These are phyloP conservation scores for Pyrenophora tritici-repentis DNA, from an alignment of 2,329 filamentous ascomycete species.

Conservation along the genomic window DNA sequence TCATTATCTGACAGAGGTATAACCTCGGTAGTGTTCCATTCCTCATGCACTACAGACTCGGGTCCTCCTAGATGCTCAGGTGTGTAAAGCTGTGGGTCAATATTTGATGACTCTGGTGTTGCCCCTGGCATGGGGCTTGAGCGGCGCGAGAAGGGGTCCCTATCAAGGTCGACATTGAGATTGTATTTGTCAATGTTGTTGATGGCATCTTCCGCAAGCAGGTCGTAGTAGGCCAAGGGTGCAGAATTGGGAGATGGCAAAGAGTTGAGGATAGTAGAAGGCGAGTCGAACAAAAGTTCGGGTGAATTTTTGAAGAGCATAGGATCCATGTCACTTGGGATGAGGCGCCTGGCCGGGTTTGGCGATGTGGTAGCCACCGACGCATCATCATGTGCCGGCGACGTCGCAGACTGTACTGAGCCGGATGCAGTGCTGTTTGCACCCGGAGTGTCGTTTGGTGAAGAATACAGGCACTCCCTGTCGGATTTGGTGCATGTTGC, in stretches of 20 bases:
- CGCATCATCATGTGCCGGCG: conserved; percentile 22
- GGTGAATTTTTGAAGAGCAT: conserved; percentile 32
- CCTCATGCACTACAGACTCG: conserved; percentile 22
- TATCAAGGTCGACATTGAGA: conserved; percentile 39
- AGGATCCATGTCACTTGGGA: conserved; percentile 27
- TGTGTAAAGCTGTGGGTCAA: conserved; percentile 21
- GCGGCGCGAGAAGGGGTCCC: conserved; percentile 29
- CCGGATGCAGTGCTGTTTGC: conserved; percentile 17
- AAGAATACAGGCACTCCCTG: conserved; percentile 50
- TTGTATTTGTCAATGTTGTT: conserved; percentile 44
- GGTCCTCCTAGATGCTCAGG: conserved; percentile 3
- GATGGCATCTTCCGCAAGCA: conserved; percentile 53
- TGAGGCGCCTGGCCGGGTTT: conserved; percentile 18
- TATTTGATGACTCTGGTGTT: conserved; percentile 17
- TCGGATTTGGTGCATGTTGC: conserved; percentile 52
- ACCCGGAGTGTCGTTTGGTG: conserved; percentile 14
- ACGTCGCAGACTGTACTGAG: conserved; percentile 12
- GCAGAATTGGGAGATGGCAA: conserved; percentile 50
- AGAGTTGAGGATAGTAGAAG: conserved; percentile 37
- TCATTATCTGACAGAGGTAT: conserved; percentile 45
- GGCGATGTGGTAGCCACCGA: conserved; percentile 21
- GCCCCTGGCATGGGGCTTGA: conserved; percentile 31
- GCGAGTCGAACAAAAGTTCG: conserved; percentile 41
- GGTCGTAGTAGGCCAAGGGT: conserved; percentile 56
- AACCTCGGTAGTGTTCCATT: conserved; percentile 31